These are phyloP conservation scores for Glebionis coronaria DNA, from an alignment of 129 eudicot genomes.

Conservation along the genomic window DNA sequence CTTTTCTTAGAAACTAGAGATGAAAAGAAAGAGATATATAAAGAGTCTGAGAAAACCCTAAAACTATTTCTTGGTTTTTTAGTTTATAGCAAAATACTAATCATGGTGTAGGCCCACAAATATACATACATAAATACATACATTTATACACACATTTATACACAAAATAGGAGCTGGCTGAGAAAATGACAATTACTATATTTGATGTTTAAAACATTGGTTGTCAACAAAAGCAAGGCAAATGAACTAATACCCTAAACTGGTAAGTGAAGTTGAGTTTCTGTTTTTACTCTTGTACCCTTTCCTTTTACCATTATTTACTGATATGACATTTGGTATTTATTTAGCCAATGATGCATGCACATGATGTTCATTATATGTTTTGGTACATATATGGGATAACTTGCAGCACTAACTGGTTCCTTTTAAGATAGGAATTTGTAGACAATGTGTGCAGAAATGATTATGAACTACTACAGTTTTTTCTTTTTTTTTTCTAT, in stretches of 20 bases:
- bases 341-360: neutral
- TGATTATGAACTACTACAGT: no score
- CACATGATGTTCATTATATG: neutral
- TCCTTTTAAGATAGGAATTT: no score
- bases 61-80: neutral
- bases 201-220: conserved; percentile 22
- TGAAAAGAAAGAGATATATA: neutral
- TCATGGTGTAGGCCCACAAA: conserved; percentile 3
- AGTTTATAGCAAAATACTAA: neutral
- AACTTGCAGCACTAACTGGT: no score
- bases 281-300: conserved; percentile 15
- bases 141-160: neutral
- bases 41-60: conserved; percentile 19
- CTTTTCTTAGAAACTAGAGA: conserved; percentile 5
- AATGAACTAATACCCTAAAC: conserved; percentile 17
- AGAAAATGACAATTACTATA: conserved; percentile 25
- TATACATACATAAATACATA: neutral
- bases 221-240: conserved; percentile 27
- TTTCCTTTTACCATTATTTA: neutral
- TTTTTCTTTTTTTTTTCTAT: no score
- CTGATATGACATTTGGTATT: neutral
- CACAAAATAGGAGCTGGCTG: conserved; percentile 16
- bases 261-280: conserved; percentile 25
- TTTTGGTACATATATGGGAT: neutral
- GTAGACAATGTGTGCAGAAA: no score